Percentiles rank a stretch among this genome's conserved stretches.
Evolutionary conservation across 140 eudicot species (phyloP).

Genomic region (Oenanthe javanica): DNA sequence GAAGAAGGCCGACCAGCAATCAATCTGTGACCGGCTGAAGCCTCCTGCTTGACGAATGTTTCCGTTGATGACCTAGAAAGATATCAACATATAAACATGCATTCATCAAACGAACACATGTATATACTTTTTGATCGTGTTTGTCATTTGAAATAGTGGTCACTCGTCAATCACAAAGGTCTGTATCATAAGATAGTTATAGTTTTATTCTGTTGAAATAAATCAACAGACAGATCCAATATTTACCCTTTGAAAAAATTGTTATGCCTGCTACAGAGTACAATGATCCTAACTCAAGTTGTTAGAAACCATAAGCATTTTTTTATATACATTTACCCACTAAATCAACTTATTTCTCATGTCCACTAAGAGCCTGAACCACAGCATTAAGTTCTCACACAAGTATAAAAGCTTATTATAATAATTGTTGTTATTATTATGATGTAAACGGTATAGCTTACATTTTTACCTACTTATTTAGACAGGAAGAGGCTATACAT

Average conservation of each 20-base stretch:
- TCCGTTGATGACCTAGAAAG: slow-evolving; percentile 13
- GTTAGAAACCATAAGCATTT: neutral
- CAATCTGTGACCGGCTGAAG: slow-evolving; percentile 1
- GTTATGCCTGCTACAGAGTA: neutral
- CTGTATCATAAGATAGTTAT: neutral
- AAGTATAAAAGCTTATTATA: neutral
- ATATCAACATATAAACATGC: neutral
- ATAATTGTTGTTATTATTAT: too few species aligned
- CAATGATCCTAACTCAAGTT: neutral
- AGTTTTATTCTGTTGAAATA: neutral
- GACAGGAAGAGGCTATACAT: neutral
- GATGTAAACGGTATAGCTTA: too few species aligned
- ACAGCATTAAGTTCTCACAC: neutral
- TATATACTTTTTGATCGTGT: neutral
- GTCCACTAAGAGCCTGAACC: neutral
- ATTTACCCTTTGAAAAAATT: neutral
- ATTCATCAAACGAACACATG: neutral
- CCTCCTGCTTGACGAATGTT: slow-evolving; percentile 1
- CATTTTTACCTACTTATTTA: too few species aligned
- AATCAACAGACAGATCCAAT: neutral
- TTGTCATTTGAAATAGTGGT: neutral
- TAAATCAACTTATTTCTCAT: neutral
- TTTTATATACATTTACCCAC: neutral
- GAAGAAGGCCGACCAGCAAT: slow-evolving; percentile 15
- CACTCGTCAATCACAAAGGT: neutral